Evolutionary conservation across 306 rosid genomes (phyloP).

Genomic region (Aeschynomene evenia): DNA sequence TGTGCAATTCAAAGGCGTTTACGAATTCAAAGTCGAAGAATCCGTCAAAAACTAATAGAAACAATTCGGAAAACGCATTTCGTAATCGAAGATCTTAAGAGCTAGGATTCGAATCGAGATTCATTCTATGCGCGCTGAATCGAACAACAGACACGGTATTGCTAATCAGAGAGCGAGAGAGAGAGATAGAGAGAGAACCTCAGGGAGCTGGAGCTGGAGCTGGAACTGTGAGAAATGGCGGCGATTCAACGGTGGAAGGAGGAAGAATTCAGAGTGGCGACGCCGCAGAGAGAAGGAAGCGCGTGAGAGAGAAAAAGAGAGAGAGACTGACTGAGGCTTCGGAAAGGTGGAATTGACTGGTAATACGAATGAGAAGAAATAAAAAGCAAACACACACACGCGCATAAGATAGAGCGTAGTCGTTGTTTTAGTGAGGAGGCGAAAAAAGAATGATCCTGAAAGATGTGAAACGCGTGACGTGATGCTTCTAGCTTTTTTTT

Average conservation of each 20-base stretch:
- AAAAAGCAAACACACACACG: neutral
- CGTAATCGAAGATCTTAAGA: conserved; percentile 18
- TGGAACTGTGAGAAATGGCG: conserved; percentile 19
- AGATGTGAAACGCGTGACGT: conserved; percentile 21
- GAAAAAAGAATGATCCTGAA: neutral
- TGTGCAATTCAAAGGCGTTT: neutral
- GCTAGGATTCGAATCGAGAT: neutral
- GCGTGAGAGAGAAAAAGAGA: conserved; percentile 14
- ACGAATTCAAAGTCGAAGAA: neutral
- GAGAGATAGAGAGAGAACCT: neutral
- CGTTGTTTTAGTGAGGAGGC: neutral
- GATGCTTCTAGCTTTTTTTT: neutral
- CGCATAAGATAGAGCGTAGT: neutral
- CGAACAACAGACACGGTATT: neutral
- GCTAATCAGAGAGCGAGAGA: neutral
- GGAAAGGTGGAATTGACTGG: conserved; percentile 14
- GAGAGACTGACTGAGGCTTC: neutral
- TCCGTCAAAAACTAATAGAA: neutral
- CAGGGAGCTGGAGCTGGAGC: conserved; percentile 27
- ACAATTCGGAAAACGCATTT: neutral
- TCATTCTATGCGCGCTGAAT: conserved; percentile 8
- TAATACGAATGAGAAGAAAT: neutral
- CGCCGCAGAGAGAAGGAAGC: neutral
- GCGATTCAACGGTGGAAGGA: neutral
- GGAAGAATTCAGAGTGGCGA: conserved; percentile 10